These are phyloP conservation scores for Angomonas deanei DNA, from an alignment of 208 protist genomes.

Conservation along the genomic window DNA sequence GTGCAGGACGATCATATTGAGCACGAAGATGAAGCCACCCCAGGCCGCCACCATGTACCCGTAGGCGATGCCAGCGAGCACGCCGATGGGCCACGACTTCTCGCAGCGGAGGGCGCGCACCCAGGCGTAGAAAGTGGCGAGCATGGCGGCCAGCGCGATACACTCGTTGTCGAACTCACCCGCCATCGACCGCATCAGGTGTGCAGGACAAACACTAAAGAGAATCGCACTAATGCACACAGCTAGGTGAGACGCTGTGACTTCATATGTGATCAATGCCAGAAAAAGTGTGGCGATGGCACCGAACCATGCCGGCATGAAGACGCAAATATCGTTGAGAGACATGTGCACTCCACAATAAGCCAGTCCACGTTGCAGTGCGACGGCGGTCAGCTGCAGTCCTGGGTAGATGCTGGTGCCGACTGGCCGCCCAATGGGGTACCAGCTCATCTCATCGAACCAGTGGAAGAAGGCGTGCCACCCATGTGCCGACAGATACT, in stretches of 20 bases:
- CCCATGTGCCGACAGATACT: conserved; percentile 91
- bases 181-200: conserved; percentile 97
- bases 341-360: conserved; percentile 48
- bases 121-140: conserved; percentile 94
- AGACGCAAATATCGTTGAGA: conserved; percentile 95
- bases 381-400: conserved; percentile 94
- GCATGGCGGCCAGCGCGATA: conserved; percentile 96
- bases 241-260: conserved; percentile 60
- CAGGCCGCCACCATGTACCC: conserved; percentile 93
- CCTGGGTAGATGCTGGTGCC: conserved; percentile 98
- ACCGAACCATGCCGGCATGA: conserved; percentile 93
- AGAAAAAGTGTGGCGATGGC: conserved; percentile 86
- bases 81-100: conserved; percentile 40
- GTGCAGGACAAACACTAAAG: conserved; percentile 56
- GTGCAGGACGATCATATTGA: conserved; percentile 97
- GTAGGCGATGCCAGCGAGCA: conserved; percentile 62
- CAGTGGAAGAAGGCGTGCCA: conserved; percentile 97
- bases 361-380: conserved; percentile 64
- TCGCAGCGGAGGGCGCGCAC: conserved; percentile 45
- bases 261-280: conserved; percentile 74
- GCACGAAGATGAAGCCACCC: conserved; percentile 98
- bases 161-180: conserved; percentile 99
- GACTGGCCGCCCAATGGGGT: conserved; percentile 97
- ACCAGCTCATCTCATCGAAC: conserved; percentile 98
- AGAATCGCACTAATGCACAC: conserved; percentile 81